Evolutionary conservation across 148 eudicot species (phyloP).

Genomic region (Nepenthes gracilis): DNA sequence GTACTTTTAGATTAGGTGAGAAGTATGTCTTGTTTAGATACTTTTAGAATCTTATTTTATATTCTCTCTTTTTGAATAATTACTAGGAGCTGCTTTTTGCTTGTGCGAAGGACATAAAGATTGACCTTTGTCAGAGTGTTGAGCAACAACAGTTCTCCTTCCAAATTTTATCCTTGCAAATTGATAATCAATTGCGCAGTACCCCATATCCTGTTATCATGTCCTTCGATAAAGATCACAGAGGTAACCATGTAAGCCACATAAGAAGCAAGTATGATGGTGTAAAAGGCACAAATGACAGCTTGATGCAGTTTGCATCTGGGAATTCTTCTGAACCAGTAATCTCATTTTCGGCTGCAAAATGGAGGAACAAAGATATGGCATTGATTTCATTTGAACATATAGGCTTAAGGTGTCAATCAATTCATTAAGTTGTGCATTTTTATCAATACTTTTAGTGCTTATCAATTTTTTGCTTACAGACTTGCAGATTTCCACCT

Average conservation of each 20-base stretch:
- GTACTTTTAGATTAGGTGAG: conserved; percentile 21
- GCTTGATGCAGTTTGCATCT: conserved; percentile 23
- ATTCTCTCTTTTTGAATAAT: neutral
- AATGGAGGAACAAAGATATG: conserved; percentile 73
- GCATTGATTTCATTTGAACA: conserved; percentile 65
- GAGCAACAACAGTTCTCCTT: conserved; percentile 65
- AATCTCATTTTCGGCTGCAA: conserved; percentile 51
- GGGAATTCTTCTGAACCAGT: conserved; percentile 48
- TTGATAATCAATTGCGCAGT: conserved; percentile 76
- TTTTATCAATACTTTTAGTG: neutral
- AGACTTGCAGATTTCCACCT: conserved; percentile 83
- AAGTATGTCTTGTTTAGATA: conserved; percentile 1
- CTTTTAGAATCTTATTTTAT: neutral
- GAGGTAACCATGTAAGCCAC: conserved; percentile 28
- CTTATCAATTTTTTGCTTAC: conserved; percentile 21
- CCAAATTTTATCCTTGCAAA: conserved; percentile 62
- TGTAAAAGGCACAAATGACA: conserved; percentile 28
- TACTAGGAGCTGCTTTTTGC: conserved; percentile 80
- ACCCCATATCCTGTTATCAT: conserved; percentile 85
- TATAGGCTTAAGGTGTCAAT: conserved; percentile 59
- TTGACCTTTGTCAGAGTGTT: conserved; percentile 58
- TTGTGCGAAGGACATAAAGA: conserved; percentile 48
- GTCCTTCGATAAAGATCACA: conserved; percentile 54
- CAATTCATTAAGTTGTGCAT: neutral
- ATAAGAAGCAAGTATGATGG: conserved; percentile 39